Evolutionary conservation across 305 asterid species (phyloP), one percentile per base, ranked within the genome.

Genomic region (Fraxinus paxiana): DNA sequence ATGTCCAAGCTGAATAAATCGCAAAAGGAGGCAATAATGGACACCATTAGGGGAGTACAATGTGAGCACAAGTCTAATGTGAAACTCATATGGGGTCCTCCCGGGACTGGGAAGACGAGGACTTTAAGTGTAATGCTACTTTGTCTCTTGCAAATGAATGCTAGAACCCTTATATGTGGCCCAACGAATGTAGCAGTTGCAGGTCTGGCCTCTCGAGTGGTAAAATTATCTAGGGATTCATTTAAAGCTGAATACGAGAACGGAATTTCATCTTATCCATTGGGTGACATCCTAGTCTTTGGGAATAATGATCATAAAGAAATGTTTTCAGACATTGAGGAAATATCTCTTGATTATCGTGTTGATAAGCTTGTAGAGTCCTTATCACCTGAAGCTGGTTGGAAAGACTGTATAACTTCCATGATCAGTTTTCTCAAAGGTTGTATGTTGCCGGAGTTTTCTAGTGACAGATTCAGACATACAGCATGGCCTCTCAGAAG

Each of bases 61-160:
- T 91, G 97, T 76, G 38, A 30, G 75, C 94, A 91, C 46, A 80
- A 77, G 83, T 73, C 92, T 6, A 76, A 82, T 1, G 87, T 92
- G 31, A 88, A 90, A 35, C 92, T 90, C 43, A 89, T 93, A 43
- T 91, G 91, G 92, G 98, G 98, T 20, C 94, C 96, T 5, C 94
- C 98, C 1, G 93, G 97, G 59, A 92, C 97, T 0, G 98, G 96
- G 54, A 93, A 93, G 80, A 93, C 94, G 0, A 83, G 83, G 26
- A 90, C 92, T 0, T 6, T 90, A 10, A 90, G 94, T 80, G 65
- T 41, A 34, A 75, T 93, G 89, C 82, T 93, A 31, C 37, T 87
- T 79, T 31, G 30, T 12, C 90, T 92, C 74, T 83, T 89, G 43
- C 70, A 15, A 83, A 83, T 86, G 92, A 87, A 86, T 2, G 84